Conservation (phyloP, 805 yeast genomes). For the Jamesozyma piceae region DNA sequence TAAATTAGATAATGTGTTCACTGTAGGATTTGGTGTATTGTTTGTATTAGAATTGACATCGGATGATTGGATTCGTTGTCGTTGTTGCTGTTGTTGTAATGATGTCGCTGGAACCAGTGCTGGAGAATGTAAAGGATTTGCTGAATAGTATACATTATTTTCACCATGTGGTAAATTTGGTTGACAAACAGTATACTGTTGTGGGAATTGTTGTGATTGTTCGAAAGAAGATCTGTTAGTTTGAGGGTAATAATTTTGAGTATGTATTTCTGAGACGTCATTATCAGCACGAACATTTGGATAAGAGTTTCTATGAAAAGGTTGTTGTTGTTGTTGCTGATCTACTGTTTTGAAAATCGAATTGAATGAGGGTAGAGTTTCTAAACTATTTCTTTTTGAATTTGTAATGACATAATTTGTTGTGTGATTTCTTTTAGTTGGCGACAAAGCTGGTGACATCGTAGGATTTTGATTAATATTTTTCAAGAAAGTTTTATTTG, state of each 20-base stretch:
- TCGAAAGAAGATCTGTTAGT: not conserved
- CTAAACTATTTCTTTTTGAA: not conserved
- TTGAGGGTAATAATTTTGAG: not conserved
- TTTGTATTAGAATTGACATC: too few species aligned
- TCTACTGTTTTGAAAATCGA: not conserved
- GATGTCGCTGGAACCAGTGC: not conserved
- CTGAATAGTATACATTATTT: not conserved
- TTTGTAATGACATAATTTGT: not conserved
- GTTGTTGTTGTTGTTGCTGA: not conserved
- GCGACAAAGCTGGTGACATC: not conserved
- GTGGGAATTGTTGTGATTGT: not conserved
- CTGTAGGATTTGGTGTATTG: slow-evolving; percentile 11
- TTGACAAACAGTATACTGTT: too few species aligned
- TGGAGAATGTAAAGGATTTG: not conserved
- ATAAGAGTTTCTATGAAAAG: not conserved
- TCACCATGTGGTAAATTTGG: not conserved
- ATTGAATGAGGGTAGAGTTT: slow-evolving; percentile 4
- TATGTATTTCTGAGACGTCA: not conserved
- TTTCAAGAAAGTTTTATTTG: not conserved
- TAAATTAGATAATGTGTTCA: slow-evolving; percentile 17
- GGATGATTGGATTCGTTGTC: not conserved
- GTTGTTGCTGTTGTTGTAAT: not conserved
- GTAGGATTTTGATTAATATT: not conserved
- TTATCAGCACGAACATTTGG: not conserved
- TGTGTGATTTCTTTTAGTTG: not conserved